Evolutionary conservation across 2,329 filamentous ascomycete genomes (phyloP).

Genomic region (Arthrinium puccinioides): DNA sequence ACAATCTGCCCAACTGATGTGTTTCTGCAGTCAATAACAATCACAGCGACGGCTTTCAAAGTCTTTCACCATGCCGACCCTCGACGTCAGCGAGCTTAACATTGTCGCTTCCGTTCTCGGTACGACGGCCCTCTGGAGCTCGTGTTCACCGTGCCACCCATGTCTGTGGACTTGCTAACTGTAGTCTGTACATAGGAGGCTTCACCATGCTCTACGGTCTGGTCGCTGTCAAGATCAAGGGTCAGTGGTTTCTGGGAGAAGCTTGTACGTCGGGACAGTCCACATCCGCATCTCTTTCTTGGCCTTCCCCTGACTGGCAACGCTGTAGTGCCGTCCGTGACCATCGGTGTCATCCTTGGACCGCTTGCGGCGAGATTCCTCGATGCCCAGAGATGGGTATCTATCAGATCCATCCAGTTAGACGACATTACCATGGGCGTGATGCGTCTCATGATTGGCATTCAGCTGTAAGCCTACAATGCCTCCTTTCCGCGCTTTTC

Average conservation of each 20-base stretch:
- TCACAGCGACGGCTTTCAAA: too few relatives aligned
- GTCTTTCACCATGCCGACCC: slow-evolving; percentile 31
- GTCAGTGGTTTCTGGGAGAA: slow-evolving; percentile 47
- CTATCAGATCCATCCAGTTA: slow-evolving; percentile 22
- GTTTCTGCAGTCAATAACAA: too few relatives aligned
- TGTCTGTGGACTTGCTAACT: not conserved
- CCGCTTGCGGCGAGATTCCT: slow-evolving; percentile 48
- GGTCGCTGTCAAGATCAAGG: slow-evolving; percentile 45
- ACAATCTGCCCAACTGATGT: too few relatives aligned
- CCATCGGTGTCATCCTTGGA: slow-evolving; percentile 46
- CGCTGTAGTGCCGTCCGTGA: slow-evolving; percentile 45
- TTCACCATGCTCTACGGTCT: slow-evolving; percentile 43
- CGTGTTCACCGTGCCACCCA: too few relatives aligned
- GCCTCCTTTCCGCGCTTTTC: not conserved
- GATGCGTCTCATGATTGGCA: slow-evolving; percentile 51
- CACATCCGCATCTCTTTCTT: not conserved
- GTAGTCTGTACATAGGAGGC: slow-evolving; percentile 22
- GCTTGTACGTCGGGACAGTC: slow-evolving; percentile 32
- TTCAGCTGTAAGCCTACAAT: slow-evolving; percentile 41
- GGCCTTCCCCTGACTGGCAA: too few relatives aligned
- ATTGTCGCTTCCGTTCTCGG: slow-evolving; percentile 39
- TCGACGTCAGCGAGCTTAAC: slow-evolving; percentile 45
- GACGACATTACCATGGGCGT: slow-evolving; percentile 39
- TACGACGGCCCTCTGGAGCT: slow-evolving; percentile 20
- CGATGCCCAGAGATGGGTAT: slow-evolving; percentile 30